Evolutionary conservation across 139 green algal species (phyloP).

Genomic region (Chlorella sp.): DNA sequence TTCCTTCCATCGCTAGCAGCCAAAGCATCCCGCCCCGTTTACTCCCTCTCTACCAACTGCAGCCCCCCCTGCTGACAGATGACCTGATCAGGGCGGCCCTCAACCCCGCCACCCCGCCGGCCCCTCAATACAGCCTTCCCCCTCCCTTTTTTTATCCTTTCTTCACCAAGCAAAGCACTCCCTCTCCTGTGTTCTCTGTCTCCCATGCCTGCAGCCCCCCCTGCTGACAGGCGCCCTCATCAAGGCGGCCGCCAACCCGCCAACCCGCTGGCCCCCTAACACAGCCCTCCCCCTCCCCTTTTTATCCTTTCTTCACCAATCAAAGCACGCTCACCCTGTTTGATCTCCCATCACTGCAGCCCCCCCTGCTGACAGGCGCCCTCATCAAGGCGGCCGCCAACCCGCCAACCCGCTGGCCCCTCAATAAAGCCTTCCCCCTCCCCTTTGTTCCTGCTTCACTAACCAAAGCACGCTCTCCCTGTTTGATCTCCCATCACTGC

Average conservation of each 20-base stretch:
- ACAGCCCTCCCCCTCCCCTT: too few species aligned
- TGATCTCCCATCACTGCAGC: not conserved
- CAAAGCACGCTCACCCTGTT: not conserved
- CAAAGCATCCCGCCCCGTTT: not conserved
- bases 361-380: conserved; percentile 54
- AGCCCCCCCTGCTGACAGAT: conserved; percentile 57
- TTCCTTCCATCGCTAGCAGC: too few species aligned
- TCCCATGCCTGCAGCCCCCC: conserved; percentile 1
- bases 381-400: conserved; percentile 40
- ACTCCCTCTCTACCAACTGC: not conserved
- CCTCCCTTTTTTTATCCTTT: too few species aligned
- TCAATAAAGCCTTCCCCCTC: too few species aligned
- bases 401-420: conserved; percentile 59
- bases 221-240: conserved; percentile 60
- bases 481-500: not conserved
- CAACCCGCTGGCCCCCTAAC: too few species aligned
- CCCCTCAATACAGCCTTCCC: too few species aligned
- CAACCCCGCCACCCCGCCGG: conserved; percentile 66
- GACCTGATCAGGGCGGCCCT: conserved; percentile 39
- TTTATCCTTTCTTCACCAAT: too few species aligned
- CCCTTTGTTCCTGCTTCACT: too few species aligned
- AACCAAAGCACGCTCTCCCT: too few species aligned
- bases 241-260: conserved; percentile 34
- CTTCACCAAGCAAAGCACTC: too few species aligned
- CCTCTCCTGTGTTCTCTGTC: not conserved